Evolutionary conservation across 345 rosid species (phyloP).

Genomic region (Turnera subulata): DNA sequence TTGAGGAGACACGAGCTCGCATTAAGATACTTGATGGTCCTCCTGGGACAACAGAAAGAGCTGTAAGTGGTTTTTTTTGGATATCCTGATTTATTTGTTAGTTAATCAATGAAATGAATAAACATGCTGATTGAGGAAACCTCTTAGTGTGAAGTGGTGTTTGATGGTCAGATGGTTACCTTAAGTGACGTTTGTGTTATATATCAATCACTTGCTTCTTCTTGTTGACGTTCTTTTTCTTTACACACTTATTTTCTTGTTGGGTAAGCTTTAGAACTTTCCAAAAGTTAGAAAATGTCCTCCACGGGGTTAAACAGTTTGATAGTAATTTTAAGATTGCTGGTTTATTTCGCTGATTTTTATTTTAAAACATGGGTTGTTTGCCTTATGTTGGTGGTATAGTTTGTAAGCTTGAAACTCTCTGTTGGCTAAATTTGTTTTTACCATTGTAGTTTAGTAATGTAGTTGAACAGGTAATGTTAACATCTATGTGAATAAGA

Average conservation of each 20-base stretch:
- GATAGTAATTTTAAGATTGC: not conserved
- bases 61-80: constrained; percentile 55
- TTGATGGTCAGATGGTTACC: too few relatives aligned
- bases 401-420: too few relatives aligned
- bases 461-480: too few relatives aligned
- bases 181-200: not conserved
- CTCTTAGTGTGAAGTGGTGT: too few relatives aligned
- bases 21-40: constrained; percentile 99
- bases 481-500: too few relatives aligned
- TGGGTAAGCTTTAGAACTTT: not conserved
- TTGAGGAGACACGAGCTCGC: constrained; percentile 97
- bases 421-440: too few relatives aligned
- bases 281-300: not conserved
- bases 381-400: constrained; percentile 6
- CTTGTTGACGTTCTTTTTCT: not conserved
- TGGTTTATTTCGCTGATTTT: too few relatives aligned
- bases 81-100: constrained; percentile 8
- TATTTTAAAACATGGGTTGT: not conserved
- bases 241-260: not conserved
- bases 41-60: constrained; percentile 99
- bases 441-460: too few relatives aligned
- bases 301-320: not conserved
- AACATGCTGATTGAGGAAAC: not conserved
- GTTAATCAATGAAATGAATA: not conserved
- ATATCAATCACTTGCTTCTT: not conserved